Conservation (phyloP, 768 basidiomycete species). For the Lentinula detonsa region DNA sequence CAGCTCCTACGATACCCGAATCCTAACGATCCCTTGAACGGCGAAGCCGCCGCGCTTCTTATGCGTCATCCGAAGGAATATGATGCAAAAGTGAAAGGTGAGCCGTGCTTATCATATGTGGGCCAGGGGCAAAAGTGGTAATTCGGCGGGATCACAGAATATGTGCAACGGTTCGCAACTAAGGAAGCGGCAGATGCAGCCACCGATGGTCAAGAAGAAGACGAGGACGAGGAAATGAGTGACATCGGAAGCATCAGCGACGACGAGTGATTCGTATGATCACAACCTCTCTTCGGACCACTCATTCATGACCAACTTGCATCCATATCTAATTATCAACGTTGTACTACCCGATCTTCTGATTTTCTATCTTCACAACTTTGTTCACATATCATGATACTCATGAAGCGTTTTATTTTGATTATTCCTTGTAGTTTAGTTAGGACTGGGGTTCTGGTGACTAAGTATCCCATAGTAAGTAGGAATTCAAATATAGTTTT, state of each 20-base stretch:
- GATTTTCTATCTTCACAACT: not conserved
- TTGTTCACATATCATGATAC: not conserved
- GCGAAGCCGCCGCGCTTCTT: conserved; percentile 93
- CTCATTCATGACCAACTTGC: not conserved
- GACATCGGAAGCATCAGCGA: conserved; percentile 81
- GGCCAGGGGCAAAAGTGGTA: not conserved
- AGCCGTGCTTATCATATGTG: conserved; percentile 11
- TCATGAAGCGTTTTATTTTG: not conserved
- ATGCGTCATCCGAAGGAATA: conserved; percentile 98
- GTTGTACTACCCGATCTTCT: not conserved
- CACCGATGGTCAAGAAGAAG: conserved; percentile 54
- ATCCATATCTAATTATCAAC: not conserved
- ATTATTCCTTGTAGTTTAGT: conserved; percentile 5
- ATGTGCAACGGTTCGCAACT: conserved; percentile 92
- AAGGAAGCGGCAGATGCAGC: conserved; percentile 84
- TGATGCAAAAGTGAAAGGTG: conserved; percentile 89
- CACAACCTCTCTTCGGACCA: not conserved
- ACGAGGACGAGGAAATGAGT: conserved; percentile 83
- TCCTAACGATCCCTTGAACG: conserved; percentile 96
- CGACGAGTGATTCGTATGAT: conserved; percentile 36
- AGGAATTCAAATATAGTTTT: too few species aligned
- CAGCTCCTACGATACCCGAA: conserved; percentile 97
- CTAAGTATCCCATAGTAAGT: not conserved
- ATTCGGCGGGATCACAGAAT: conserved; percentile 48
- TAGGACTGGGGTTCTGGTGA: not conserved